These are phyloP conservation scores for Penicillium fuscoglaucum DNA, from an alignment of 2,329 filamentous ascomycete genomes.

Conservation along the genomic window DNA sequence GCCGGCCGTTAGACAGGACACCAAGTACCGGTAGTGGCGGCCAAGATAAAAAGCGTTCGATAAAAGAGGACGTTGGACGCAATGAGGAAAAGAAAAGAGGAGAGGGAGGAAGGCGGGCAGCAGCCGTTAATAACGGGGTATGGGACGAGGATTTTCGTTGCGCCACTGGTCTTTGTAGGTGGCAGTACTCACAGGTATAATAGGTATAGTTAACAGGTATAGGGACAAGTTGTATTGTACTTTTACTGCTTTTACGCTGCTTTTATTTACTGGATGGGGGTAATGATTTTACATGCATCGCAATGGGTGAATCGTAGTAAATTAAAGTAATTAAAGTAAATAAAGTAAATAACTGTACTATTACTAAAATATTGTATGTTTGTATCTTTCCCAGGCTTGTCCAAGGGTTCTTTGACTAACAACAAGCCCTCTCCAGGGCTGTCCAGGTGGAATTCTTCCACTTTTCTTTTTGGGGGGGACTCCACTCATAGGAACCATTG, in stretches of 20 bases:
- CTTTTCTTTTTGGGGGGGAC: not conserved
- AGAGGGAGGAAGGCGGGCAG: slow-evolving; percentile 20
- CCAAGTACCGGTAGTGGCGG: slow-evolving; percentile 48
- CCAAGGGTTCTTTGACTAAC: not conserved
- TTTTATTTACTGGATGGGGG: not conserved
- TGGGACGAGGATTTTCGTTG: slow-evolving; percentile 26
- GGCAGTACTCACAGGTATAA: slow-evolving; percentile 16
- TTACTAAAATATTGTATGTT: not conserved
- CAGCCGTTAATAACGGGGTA: slow-evolving; percentile 22
- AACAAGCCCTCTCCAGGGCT: too few species aligned
- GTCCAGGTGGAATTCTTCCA: not conserved
- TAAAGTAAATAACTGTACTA: not conserved
- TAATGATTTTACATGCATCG: not conserved
- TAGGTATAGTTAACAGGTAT: not conserved
- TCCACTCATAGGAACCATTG: not conserved
- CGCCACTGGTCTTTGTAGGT: slow-evolving; percentile 17
- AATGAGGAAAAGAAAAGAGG: slow-evolving; percentile 19
- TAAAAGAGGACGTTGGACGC: slow-evolving; percentile 34
- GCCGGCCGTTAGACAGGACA: slow-evolving; percentile 49
- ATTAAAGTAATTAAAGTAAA: too few species aligned
- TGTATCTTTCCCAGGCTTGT: not conserved
- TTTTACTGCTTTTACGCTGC: not conserved
- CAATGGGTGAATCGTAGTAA: not conserved
- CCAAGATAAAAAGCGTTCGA: slow-evolving; percentile 42
- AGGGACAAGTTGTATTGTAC: slow-evolving; percentile 6